Base-by-base conservation (phyloP, 768 basidiomycete species). In the Naematelia aurantialba region DNA sequence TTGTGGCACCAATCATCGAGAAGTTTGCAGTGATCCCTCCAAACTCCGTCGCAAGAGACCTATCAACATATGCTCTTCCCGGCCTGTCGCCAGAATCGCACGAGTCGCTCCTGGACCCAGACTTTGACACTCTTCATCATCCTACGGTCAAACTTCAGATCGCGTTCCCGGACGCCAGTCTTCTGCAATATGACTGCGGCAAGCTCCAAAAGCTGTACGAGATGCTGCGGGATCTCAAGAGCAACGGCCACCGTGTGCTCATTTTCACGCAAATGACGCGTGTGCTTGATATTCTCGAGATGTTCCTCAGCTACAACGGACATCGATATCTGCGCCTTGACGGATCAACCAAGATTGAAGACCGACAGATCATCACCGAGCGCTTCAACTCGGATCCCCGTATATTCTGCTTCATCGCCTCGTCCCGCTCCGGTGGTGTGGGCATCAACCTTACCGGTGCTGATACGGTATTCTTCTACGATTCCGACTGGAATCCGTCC, bases 251-350 rank as follows among this genome's bases (percentile, higher is more conserved):
- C 73, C 87, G 93, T 5, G 82, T 89, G 24, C 81, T 98, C 48
- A 93, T 98, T 62, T 98, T 98, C 78, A 97, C 93, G 0, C 93
- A 98, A 70, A 97, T 97, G 93, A 94, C 93, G 27, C 82, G 83
- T 60, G 87, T 98, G 29, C 82, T 98, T 59, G 93, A 98, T 73
- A 90, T 98, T 60, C 82, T 98, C 53, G 93, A 97, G 74, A 86
- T 87, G 17, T 98, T 91, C 76, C 82, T 97, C 58, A 93, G 88
- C 68, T 86, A 91, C 57, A 91, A 92, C 70, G 93, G 93, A 0
- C 89, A 93, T 73, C 83, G 93, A 11, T 98, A 98, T 76, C 83
- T 94, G 19, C 83, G 93, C n/a, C 79, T 98, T 30, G 93, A 98
- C 71, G 93, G 93, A 1, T 87, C 89, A 42, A 98, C 93, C 55